Base-by-base conservation (phyloP, 495 filamentous ascomycete genomes). In the Penicillium daleae region DNA sequence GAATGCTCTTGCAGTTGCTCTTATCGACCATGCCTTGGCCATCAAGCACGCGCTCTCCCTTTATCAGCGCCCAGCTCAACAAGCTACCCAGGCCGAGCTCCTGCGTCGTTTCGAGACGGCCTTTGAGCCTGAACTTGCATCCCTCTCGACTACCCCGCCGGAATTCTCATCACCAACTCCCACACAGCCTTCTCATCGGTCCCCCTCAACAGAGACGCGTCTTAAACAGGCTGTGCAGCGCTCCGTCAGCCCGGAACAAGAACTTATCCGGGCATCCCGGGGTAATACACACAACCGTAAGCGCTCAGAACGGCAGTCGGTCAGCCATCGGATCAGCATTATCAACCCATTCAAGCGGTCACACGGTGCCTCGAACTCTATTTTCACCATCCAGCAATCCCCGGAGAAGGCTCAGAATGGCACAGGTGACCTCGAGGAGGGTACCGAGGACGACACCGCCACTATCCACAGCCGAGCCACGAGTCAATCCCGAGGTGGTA, bases 11-110 rank as follows among this genome's bases (percentile, higher is more conserved):
- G 89, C 88, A 63, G 88, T 91, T 61, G 92, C 92, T 21, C 82
- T 99, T 42, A 83, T 96, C 53, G 95, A 99, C 70, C 93, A 99
- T 69, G 92, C 92, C 5, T 82, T 93, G 44, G 86, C 89, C 64
- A 87, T 98, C 70, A 93, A 93, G 78, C 87, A 92, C 59, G 92
- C 91, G 65, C 72, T 99, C 55, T 81, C 84, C 9, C 83, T 89
- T 57, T 92, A 90, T 70, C 77, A 78, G 39, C 78, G 83, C 33
- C 86, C 78, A 69, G 84, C 80, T 24, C 84, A 84, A 49, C 76
- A 82, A 83, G 86, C 84, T 63, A 87, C 85, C 2, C 83, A 84
- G 61, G 74, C 78, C 26, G 81, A 87, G 59, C 80, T 83, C 67
- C 82, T 69, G 68, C 81, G 71, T 13, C 78, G 76, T 33, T 81